Percentiles rank a stretch among this genome's conserved stretches.
phyloP scores from a whole-genome alignment of 2,329 filamentous ascomycete genomes.

The Pseudogymnoascus sp. region DNA sequence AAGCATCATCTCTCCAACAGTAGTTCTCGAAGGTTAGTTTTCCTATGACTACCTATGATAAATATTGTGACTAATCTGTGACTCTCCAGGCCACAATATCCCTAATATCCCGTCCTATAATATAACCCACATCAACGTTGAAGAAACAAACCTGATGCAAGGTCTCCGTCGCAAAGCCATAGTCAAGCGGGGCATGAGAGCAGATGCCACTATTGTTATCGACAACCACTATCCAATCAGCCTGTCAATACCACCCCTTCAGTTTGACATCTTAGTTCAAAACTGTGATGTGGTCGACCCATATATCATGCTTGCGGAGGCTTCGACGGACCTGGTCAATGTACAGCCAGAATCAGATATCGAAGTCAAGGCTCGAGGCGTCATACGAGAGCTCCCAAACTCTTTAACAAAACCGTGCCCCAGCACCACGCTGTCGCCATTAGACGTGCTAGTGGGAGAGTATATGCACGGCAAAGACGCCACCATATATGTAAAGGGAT shows the following conservation, averaged over 20 bases:
- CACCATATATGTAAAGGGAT: conserved; percentile 76
- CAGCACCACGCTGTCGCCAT: conserved; percentile 66
- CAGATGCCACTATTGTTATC: conserved; percentile 65
- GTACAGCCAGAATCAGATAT: conserved; percentile 63
- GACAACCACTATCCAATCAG: conserved; percentile 72
- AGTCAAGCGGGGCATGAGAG: conserved; percentile 53
- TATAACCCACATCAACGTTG: conserved; percentile 71
- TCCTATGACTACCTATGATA: conserved; percentile 38
- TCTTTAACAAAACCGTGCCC: conserved; percentile 68
- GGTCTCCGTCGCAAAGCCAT: conserved; percentile 25
- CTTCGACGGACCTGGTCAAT: conserved; percentile 57
- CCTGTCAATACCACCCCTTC: conserved; percentile 68
- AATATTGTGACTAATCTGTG: neutral
- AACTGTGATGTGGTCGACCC: conserved; percentile 66
- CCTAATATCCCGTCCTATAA: conserved; percentile 75
- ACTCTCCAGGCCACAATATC: conserved; percentile 51
- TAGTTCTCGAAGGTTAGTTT: conserved; percentile 77
- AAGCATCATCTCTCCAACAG: conserved; percentile 62
- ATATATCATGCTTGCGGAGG: conserved; percentile 71
- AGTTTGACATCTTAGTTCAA: conserved; percentile 77
- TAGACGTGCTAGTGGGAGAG: conserved; percentile 71
- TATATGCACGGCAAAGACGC: conserved; percentile 76
- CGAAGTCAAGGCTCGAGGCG: conserved; percentile 59
- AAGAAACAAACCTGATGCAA: conserved; percentile 53
- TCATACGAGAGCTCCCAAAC: conserved; percentile 66